phyloP scores from a whole-genome alignment of 2,329 filamentous ascomycete species.

The Scytalidium sp. region DNA sequence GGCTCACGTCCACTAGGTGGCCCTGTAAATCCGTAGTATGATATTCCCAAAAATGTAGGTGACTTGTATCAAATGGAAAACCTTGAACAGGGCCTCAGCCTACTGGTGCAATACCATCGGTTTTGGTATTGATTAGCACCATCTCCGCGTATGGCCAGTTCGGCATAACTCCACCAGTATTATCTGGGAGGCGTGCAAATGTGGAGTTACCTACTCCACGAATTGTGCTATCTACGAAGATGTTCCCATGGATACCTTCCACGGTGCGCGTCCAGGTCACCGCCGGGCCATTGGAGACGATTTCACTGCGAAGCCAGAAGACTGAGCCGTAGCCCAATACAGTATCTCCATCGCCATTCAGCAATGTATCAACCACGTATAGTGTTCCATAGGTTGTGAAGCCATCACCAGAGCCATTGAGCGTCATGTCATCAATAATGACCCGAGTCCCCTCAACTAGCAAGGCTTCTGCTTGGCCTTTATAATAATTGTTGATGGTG shows the following conservation, averaged over 20 bases:
- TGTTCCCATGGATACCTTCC: background rate
- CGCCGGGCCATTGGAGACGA: background rate
- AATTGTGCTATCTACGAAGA: background rate
- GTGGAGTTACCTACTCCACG: background rate
- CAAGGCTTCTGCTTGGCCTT: background rate
- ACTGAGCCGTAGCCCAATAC: background rate
- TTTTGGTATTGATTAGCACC: background rate
- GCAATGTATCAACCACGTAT: background rate
- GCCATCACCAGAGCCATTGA: background rate
- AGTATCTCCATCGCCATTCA: background rate
- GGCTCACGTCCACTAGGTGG: background rate
- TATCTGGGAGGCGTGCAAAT: background rate
- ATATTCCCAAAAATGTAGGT: background rate
- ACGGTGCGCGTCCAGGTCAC: background rate
- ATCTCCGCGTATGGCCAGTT: background rate
- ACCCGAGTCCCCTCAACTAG: background rate
- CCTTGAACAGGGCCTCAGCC: background rate
- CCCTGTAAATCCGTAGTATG: background rate
- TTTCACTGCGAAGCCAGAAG: background rate
- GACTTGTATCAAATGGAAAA: background rate
- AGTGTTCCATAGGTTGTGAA: background rate
- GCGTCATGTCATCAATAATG: background rate
- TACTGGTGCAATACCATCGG: background rate
- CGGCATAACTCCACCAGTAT: conserved; percentile 47
- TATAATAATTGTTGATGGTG: background rate